Conservation (phyloP, 495 filamentous ascomycete species). For the Aspergillus indologenus region DNA sequence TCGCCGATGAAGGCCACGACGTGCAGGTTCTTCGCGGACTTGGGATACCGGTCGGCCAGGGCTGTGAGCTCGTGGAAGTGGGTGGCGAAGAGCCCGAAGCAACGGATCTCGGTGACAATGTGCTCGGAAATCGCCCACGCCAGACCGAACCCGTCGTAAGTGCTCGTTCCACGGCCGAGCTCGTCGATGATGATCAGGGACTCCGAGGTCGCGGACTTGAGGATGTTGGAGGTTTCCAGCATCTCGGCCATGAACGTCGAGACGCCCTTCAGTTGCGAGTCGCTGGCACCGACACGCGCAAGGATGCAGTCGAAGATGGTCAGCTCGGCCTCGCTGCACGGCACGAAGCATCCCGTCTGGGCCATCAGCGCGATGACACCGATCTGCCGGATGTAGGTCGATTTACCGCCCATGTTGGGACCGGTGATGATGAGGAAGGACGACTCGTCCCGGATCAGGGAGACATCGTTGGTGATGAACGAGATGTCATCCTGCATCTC, state of each 20-base stretch:
- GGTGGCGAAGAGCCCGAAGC: slow-evolving; percentile 91
- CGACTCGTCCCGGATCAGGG: slow-evolving; percentile 71
- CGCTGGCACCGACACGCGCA: slow-evolving; percentile 90
- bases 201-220: slow-evolving; percentile 92
- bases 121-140: slow-evolving; percentile 99
- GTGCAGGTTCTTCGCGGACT: slow-evolving; percentile 83
- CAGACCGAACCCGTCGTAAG: slow-evolving; percentile 96
- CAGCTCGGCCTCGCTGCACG: slow-evolving; percentile 83
- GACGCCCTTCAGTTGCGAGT: slow-evolving; percentile 95
- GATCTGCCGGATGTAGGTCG: slow-evolving; percentile 97
- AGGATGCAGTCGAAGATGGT: slow-evolving; percentile 98
- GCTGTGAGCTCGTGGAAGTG: slow-evolving; percentile 98
- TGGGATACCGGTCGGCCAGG: slow-evolving; percentile 75
- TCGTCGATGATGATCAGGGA: slow-evolving; percentile 98
- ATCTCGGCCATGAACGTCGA: slow-evolving; percentile 99
- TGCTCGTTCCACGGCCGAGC: slow-evolving; percentile 95
- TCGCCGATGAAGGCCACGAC: slow-evolving; percentile 93
- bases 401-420: slow-evolving; percentile 99
- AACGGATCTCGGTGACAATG: slow-evolving; percentile 91
- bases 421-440: slow-evolving; percentile 97
- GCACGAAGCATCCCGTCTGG: slow-evolving; percentile 95
- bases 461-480: slow-evolving; percentile 98
- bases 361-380: slow-evolving; percentile 98
- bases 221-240: slow-evolving; percentile 97
- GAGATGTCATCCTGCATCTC: slow-evolving; percentile 98